Conservation (phyloP, 1,284 basidiomycete species). For the Mycena sp. region DNA sequence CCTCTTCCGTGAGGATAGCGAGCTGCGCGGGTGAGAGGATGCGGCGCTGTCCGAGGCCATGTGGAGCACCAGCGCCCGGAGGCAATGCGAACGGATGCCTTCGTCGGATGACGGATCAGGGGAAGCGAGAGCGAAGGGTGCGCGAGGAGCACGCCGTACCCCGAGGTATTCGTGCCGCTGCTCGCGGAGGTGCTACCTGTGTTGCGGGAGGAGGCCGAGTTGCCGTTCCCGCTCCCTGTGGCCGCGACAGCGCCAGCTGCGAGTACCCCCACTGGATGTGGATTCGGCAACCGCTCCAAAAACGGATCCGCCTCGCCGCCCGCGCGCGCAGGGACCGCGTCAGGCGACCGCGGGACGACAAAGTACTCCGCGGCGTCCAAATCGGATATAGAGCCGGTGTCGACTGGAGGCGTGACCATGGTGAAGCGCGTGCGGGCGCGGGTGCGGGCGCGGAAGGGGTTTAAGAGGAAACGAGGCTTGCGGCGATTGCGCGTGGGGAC, state of each 20-base stretch:
- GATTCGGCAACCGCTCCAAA: slow-evolving; percentile 15
- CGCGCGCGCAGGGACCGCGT: slow-evolving; percentile 13
- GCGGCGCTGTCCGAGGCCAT: too few relatives aligned
- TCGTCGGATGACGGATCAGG: neutral
- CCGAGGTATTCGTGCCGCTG: slow-evolving; percentile 24
- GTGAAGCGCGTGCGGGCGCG: slow-evolving; percentile 29
- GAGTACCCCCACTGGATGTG: neutral
- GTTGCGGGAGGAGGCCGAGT: slow-evolving; percentile 12
- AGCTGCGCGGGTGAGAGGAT: slow-evolving; percentile 29
- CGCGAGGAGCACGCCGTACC: slow-evolving; percentile 28
- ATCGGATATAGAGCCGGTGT: neutral
- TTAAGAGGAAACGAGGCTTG: too few relatives aligned
- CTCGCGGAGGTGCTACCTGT: slow-evolving; percentile 4
- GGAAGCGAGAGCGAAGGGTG: slow-evolving; percentile 19
- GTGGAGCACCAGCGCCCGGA: neutral
- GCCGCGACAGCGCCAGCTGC: neutral
- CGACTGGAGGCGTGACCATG: slow-evolving; percentile 20
- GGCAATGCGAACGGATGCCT: too few relatives aligned
- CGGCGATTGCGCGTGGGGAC: slow-evolving; percentile 14
- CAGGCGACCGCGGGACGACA: neutral
- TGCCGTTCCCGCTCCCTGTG: neutral
- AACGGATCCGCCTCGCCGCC: slow-evolving; percentile 27
- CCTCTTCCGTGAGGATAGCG: slow-evolving; percentile 25
- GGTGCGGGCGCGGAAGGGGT: slow-evolving; percentile 10
- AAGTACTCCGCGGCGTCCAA: slow-evolving; percentile 21